Evolutionary conservation across 2,329 filamentous ascomycete genomes (phyloP), one percentile per base, ranked within the genome.

Genomic region (Fusarium sp.): DNA sequence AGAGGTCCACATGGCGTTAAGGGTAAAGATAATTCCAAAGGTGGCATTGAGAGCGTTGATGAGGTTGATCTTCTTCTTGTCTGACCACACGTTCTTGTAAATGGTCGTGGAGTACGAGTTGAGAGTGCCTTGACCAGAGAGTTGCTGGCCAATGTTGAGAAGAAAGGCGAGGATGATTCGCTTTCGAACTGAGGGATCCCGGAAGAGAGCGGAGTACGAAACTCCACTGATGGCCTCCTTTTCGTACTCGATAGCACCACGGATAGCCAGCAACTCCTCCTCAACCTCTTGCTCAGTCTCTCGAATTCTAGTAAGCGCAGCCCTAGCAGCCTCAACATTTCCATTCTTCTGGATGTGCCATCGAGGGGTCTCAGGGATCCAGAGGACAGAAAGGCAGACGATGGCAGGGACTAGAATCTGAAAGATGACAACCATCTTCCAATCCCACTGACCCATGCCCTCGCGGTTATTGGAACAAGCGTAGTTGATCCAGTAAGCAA

Each of bases 21-120:
- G 84, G 0, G 92, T 93, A 80, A 93, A 93, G 22, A 93, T 69
- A 69, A 93, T 93, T 60, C 90, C 90, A 65, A 90, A 92, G 0
- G 92, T 93, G 27, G 91, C 91, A 77, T 93, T 93, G 57, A 93
- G 85, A 1, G 92, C 92, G 78, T 93, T 93, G 84, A 93, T 93
- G 14, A 93, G 84, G 64, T 90, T 90, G 78, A 93, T 92, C 16
- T 86, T 89, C 49, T 86, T 84, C 61, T 81, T 83, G 63, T 81
- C 85, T 31, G 83, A 85, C 84, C 91, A 93, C 17, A 93, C 88
- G 77, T 91, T 91, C 81, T 92, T 88, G 84, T 93, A 93, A 76
- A 93, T 92, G 71, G 89, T 88, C 14, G 91, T 92, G 7, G 88
- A 91, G 85, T 93, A 93, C 2, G 87, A 87, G 85, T 93, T 93